Conservation (phyloP, 1,284 basidiomycete genomes). For the Pseudozyma thailandica region DNA sequence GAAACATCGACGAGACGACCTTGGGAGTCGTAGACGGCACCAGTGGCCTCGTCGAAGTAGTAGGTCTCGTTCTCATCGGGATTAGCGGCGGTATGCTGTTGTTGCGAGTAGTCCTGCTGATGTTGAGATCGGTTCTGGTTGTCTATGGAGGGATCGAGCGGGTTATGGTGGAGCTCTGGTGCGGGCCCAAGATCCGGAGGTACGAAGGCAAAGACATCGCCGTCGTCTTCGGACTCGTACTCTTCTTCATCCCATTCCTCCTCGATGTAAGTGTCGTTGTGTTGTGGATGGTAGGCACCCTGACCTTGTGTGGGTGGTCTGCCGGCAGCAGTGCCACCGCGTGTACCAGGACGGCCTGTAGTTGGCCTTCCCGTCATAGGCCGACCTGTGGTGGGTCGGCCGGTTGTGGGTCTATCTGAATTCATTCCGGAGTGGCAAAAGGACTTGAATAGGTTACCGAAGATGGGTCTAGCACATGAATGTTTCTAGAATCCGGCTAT, state of each 20-base stretch:
- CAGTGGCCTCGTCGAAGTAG: slow-evolving; percentile 63
- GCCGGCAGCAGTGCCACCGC: slow-evolving; percentile 28
- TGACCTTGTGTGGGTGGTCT: slow-evolving; percentile 37
- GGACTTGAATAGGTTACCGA: background rate
- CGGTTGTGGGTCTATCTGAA: slow-evolving; percentile 35
- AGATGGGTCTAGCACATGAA: no score
- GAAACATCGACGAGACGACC: slow-evolving; percentile 58
- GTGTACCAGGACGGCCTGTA: slow-evolving; percentile 41
- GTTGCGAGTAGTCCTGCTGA: slow-evolving; percentile 6
- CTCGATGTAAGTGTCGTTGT: slow-evolving; percentile 24
- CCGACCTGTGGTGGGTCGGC: slow-evolving; percentile 37
- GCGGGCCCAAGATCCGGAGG: slow-evolving; percentile 55
- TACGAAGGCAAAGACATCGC: slow-evolving; percentile 65
- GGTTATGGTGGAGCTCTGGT: slow-evolving; percentile 43
- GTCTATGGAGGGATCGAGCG: slow-evolving; percentile 48
- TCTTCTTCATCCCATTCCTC: slow-evolving; percentile 58
- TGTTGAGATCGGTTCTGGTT: slow-evolving; percentile 38
- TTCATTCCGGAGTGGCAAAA: slow-evolving; percentile 16
- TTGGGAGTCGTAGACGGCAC: slow-evolving; percentile 59
- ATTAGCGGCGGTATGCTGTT: slow-evolving; percentile 6
- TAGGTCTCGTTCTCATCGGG: slow-evolving; percentile 48
- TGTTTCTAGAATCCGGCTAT: no score
- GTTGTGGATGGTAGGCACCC: slow-evolving; percentile 14
- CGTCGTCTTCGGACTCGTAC: slow-evolving; percentile 62
- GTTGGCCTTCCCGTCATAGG: slow-evolving; percentile 40